phyloP scores from a whole-genome alignment of 371 early-diverging fungal species.

The Mortierella sp. region DNA sequence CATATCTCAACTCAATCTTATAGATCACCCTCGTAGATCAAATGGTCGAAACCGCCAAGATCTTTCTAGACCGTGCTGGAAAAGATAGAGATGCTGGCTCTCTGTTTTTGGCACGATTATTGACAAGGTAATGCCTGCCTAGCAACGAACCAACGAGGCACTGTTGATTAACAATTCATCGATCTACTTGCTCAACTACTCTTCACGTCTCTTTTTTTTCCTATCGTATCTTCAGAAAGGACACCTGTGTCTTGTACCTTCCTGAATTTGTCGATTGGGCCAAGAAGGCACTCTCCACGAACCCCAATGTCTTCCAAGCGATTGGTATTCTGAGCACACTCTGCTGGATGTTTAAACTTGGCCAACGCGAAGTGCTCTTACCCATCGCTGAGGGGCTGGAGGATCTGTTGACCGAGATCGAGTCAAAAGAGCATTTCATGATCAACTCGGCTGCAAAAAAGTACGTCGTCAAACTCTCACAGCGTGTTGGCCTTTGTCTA shows the following conservation, averaged over 20 bases:
- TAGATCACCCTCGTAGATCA: constrained; percentile 66
- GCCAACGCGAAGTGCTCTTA: constrained; percentile 73
- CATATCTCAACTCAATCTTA: neutral
- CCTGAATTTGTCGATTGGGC: constrained; percentile 56
- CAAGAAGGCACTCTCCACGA: constrained; percentile 12
- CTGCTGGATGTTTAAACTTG: constrained; percentile 77
- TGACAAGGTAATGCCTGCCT: constrained; percentile 71
- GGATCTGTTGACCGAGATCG: constrained; percentile 64
- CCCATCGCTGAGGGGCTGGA: constrained; percentile 69
- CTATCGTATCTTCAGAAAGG: constrained; percentile 34
- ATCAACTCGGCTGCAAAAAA: constrained; percentile 85
- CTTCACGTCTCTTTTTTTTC: neutral
- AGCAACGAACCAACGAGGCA: too few relatives aligned
- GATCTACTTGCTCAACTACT: neutral
- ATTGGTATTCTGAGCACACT: constrained; percentile 77
- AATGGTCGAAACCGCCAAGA: constrained; percentile 66
- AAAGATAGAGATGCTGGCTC: constrained; percentile 92
- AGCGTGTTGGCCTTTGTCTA: constrained; percentile 83
- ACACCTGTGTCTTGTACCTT: constrained; percentile 40
- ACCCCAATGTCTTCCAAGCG: constrained; percentile 35
- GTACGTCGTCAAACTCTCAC: constrained; percentile 82
- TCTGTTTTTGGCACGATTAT: constrained; percentile 81
- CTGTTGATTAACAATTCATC: neutral
- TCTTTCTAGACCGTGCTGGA: constrained; percentile 71
- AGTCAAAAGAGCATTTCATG: constrained; percentile 66